Conservation (phyloP, 73 alveolate species). For the Tetrahymena elliotti region DNA sequence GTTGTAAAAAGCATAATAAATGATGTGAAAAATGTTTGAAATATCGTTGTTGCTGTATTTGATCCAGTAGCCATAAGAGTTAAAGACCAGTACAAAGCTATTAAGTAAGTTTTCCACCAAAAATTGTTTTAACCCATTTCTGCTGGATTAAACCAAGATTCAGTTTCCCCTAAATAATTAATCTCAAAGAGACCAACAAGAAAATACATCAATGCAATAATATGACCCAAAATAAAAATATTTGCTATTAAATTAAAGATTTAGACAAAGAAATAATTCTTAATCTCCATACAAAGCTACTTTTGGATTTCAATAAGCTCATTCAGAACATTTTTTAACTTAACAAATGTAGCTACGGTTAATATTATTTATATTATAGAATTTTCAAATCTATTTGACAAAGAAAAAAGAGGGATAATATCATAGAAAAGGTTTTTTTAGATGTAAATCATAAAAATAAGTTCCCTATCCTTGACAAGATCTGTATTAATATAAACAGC, state of each 20-base stretch:
- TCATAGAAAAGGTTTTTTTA: background rate
- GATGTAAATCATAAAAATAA: background rate
- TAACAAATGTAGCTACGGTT: background rate
- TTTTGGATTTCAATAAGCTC: background rate
- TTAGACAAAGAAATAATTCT: background rate
- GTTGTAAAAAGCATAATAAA: background rate
- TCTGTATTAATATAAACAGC: background rate
- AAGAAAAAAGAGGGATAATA: background rate
- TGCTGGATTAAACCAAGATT: background rate
- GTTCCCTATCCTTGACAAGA: background rate
- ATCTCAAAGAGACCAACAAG: background rate
- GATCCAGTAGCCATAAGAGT: background rate
- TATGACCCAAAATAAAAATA: background rate
- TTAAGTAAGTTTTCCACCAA: background rate
- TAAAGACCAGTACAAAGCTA: background rate
- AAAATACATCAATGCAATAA: background rate
- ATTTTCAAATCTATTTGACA: background rate
- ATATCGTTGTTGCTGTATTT: background rate
- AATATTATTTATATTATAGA: background rate
- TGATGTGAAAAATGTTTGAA: background rate
- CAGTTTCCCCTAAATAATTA: background rate
- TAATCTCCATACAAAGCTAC: background rate
- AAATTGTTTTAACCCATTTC: background rate
- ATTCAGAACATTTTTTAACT: background rate
- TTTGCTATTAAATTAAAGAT: background rate